Base-by-base conservation (phyloP, 2,329 filamentous ascomycete species). In the Fusarium setosum region DNA sequence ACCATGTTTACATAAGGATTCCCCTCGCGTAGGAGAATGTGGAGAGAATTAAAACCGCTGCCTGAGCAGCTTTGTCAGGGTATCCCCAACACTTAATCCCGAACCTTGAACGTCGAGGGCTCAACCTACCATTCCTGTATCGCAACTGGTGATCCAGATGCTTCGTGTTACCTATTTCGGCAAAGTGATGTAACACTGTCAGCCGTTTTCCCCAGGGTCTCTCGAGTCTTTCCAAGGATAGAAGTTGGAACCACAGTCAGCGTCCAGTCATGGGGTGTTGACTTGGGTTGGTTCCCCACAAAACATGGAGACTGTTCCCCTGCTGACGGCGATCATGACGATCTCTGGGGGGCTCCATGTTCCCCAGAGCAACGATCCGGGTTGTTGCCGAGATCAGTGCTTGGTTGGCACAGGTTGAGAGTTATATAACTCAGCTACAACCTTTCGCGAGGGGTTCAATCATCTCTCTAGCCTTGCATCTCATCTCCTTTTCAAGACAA, bases 321-420 rank as follows among this genome's bases (percentile, higher is more conserved):
- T 26, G 20, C 15, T 18, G 37, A 35, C n/a, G n/a, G n/a, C n/a
- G n/a, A 24, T 17, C 29, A 38, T 48, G 47, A n/a, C 44, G 53
- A 40, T 56, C 29, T 56, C 34, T 41, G 26, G 53, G 44, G 53
- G 41, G 17, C 40, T 55, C 40, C 29, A 44, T 44, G 34, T 26
- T 38, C 48, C 29, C 35, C 35, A 37, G 45, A 42, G 18, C 13
- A 7, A 15, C 18, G 38, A 24, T 24, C 23, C 24, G 37, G 48
- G 23, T 23, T 50, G 32, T 29, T 54, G 35, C 37, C 49, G 41
- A 48, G 23, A 23, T 10, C 12, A 23, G 26, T 12, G 9, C 11
- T 17, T 18, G 5, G 6, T 5, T 23, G 15, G 18, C 20, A 18
- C 26, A 29, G 4, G 6, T 44, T 21, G 29, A 6, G 15, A 17